Evolutionary conservation across 2,329 filamentous ascomycete genomes (phyloP).

Genomic region (Nemania sp.): DNA sequence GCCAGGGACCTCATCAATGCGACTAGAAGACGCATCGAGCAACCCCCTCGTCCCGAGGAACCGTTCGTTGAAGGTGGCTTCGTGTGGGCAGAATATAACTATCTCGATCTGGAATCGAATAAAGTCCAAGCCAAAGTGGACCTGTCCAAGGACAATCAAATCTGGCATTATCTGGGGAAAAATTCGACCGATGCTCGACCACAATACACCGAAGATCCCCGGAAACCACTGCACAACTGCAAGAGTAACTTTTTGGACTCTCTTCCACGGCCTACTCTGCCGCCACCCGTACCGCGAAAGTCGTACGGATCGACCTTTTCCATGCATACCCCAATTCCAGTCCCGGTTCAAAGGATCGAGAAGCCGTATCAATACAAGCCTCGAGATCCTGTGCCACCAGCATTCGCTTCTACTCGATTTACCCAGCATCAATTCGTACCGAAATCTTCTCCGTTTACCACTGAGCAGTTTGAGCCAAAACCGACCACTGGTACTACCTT

Average conservation of each 20-base stretch:
- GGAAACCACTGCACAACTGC: slow-evolving; percentile 61
- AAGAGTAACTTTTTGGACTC: slow-evolving; percentile 75
- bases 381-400: slow-evolving; percentile 33
- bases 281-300: slow-evolving; percentile 33
- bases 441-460: slow-evolving; percentile 31
- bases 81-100: slow-evolving; percentile 80
- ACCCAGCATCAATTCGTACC: slow-evolving; percentile 44
- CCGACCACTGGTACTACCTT: slow-evolving; percentile 10
- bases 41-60: slow-evolving; percentile 67
- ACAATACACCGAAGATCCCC: slow-evolving; percentile 82
- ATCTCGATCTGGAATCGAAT: slow-evolving; percentile 59
- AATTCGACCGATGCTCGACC: slow-evolving; percentile 87
- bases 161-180: slow-evolving; percentile 88
- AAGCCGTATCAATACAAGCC: slow-evolving; percentile 44
- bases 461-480: slow-evolving; percentile 32
- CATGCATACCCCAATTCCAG: slow-evolving; percentile 25
- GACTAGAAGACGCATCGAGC: slow-evolving; percentile 61
- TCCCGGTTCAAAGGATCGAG: slow-evolving; percentile 33
- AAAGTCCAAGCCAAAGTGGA: slow-evolving; percentile 70
- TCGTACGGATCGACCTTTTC: slow-evolving; percentile 36
- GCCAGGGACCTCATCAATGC: slow-evolving; percentile 70
- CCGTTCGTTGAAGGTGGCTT: slow-evolving; percentile 68
- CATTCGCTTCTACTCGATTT: slow-evolving; percentile 35
- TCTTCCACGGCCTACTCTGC: slow-evolving; percentile 52
- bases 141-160: slow-evolving; percentile 69